A percentile compares a stretch with the other conserved stretches of the same genome.
phyloP scores from a whole-genome alignment of 768 basidiomycete species.

The Termitomyces sp. region DNA sequence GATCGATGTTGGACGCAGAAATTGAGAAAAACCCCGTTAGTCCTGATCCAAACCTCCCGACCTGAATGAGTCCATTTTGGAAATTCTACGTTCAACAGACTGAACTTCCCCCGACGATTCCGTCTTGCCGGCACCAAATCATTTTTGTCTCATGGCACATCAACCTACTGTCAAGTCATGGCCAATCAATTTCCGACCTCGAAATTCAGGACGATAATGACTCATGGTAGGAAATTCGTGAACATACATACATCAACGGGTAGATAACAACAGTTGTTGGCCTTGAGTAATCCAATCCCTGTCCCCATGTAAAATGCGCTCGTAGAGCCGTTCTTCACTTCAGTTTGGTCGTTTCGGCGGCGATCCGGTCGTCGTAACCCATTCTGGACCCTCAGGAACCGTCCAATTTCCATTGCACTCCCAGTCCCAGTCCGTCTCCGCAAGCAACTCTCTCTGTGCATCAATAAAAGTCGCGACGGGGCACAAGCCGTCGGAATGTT shows the following conservation, averaged over 20 bases:
- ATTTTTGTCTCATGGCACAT: too few species aligned
- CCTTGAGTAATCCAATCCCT: neutral
- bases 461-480: conserved; percentile 66
- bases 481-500: conserved; percentile 73
- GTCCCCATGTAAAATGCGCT: neutral
- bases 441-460: conserved; percentile 61
- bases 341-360: conserved; percentile 28
- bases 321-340: neutral
- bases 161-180: too few species aligned
- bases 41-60: too few species aligned
- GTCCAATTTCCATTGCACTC: conserved; percentile 76
- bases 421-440: conserved; percentile 63
- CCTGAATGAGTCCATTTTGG: too few species aligned
- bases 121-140: too few species aligned
- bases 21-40: too few species aligned
- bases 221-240: too few species aligned
- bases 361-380: conserved; percentile 70
- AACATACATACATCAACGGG: neutral
- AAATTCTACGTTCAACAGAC: too few species aligned
- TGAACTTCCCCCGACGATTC: too few species aligned
- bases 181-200: too few species aligned
- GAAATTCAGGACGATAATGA: too few species aligned
- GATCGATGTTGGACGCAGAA: too few species aligned
- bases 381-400: conserved; percentile 55
- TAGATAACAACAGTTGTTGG: neutral